phyloP scores from a whole-genome alignment of 163 green algal genomes.

The Volvox carteri region DNA sequence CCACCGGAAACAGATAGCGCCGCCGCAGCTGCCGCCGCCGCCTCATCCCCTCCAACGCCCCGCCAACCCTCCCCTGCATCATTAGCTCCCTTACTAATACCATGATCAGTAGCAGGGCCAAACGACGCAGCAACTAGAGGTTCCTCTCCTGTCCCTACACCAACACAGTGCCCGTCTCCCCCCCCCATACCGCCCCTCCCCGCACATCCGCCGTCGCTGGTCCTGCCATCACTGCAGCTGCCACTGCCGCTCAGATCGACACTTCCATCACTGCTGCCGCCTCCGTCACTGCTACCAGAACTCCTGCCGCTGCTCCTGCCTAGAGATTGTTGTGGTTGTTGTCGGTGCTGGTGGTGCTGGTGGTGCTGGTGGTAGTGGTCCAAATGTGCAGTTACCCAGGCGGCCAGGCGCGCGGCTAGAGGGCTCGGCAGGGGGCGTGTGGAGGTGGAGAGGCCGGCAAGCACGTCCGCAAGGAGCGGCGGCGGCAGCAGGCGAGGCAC shows the following conservation, averaged over 20 bases:
- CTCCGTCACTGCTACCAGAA: background rate
- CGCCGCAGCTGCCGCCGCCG: background rate
- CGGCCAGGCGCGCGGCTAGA: background rate
- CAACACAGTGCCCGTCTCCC: no score
- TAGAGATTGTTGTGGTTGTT: background rate
- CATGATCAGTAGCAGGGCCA: no score
- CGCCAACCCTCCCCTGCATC: no score
- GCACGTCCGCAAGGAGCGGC: background rate
- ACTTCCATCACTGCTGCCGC: background rate
- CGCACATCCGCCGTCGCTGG: no score
- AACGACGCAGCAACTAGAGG: no score
- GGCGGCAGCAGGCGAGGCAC: background rate
- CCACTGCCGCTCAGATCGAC: background rate
- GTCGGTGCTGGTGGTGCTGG: background rate
- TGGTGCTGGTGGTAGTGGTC: background rate
- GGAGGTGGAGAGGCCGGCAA: conserved; percentile 16
- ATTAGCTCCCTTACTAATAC: no score
- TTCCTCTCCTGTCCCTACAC: no score
- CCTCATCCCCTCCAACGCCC: background rate
- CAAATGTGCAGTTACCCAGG: background rate
- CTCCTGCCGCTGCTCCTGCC: background rate
- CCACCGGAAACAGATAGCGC: background rate
- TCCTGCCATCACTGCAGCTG: background rate
- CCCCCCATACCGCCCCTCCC: no score
- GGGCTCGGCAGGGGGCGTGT: background rate